Evolutionary conservation across 768 basidiomycete genomes (phyloP), one percentile per base, ranked within the genome.

Genomic region (Phlegmacium glaucopus): DNA sequence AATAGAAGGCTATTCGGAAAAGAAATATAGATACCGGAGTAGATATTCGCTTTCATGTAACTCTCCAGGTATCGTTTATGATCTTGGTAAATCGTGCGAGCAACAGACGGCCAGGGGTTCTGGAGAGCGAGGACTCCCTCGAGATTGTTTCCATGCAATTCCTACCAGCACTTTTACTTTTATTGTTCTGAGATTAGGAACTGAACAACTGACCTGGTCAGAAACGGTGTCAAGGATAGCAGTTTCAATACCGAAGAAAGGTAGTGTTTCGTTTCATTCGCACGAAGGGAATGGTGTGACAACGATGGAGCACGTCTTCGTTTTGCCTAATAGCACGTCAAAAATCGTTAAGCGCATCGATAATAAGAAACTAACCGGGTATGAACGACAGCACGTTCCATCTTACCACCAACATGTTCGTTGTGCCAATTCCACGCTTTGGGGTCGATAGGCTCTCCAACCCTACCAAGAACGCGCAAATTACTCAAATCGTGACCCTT

Each of bases 351-450:
- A 44, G 5, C 22, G 50, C 51, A 52, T 54, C 30, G 48, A 41
- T n/a, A n/a, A n/a, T n/a, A n/a, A n/a, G n/a, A 34, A 22, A 63
- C 74, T 29, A 53, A 77, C 83, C 90, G 93, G 4, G 91, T 95
- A 69, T 96, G 94, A 35, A 95, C 94, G 54, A 97, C 84, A 6
- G 95, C 92, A 62, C 91, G 94, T 65, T 97, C 79, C 55, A 68
- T 75, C 60, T 80, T 78, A 9, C 95, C n/a, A n/a, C n/a, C 96
- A 45, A 96, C 94, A 61, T 92, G 82, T 61, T 96, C 93, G 66
- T 95, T 93, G 70, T 94, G 96, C 95, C 95, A 98, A 59, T 94
- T 81, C 95, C 96, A 97, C 9, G 95, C 95, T 66, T 97, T 95
- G 22, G 94, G 94, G 68, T 97, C 97, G 75, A 99, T 98, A 1